Percentiles rank a stretch among this genome's conserved stretches.
Conservation (phyloP, 139 green algal species). For the Picochlorum sp. region DNA sequence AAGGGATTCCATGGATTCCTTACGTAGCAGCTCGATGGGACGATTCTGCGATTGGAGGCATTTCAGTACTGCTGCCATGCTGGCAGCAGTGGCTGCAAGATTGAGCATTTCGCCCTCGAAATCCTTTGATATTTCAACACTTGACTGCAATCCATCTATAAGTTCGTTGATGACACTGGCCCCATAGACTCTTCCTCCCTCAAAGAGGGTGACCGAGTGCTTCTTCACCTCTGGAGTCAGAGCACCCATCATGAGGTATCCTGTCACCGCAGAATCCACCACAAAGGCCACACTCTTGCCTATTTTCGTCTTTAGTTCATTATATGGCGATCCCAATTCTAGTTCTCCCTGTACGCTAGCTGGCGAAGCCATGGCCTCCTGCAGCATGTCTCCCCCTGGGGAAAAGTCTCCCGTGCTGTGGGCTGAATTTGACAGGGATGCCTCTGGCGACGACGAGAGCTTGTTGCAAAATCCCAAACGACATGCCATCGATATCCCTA, state of each 20-base stretch:
- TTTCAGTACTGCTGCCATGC: conserved; percentile 44
- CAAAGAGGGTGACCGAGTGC: conserved; percentile 58
- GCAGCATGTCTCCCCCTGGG: background rate
- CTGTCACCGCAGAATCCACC: conserved; percentile 79
- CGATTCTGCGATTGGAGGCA: conserved; percentile 19
- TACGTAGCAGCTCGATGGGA: conserved; percentile 71
- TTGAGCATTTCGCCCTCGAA: conserved; percentile 74
- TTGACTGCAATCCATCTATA: conserved; percentile 44
- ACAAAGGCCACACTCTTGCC: conserved; percentile 62
- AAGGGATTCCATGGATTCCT: conserved; percentile 69
- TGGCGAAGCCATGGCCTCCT: background rate
- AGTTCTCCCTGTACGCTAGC: background rate
- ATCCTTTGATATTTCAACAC: conserved; percentile 26
- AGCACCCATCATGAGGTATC: conserved; percentile 87
- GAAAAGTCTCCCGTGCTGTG: background rate
- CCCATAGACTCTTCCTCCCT: conserved; percentile 73
- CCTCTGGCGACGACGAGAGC: background rate
- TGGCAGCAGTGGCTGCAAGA: conserved; percentile 35
- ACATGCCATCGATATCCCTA: conserved; percentile 61
- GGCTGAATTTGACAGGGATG: background rate
- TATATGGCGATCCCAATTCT: conserved; percentile 1
- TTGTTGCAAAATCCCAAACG: conserved; percentile 66
- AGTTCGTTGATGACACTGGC: conserved; percentile 61
- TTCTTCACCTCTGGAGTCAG: conserved; percentile 41
- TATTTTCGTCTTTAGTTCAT: background rate